phyloP scores from a whole-genome alignment of 257 asterid species.

The Lavandula angustifolia region DNA sequence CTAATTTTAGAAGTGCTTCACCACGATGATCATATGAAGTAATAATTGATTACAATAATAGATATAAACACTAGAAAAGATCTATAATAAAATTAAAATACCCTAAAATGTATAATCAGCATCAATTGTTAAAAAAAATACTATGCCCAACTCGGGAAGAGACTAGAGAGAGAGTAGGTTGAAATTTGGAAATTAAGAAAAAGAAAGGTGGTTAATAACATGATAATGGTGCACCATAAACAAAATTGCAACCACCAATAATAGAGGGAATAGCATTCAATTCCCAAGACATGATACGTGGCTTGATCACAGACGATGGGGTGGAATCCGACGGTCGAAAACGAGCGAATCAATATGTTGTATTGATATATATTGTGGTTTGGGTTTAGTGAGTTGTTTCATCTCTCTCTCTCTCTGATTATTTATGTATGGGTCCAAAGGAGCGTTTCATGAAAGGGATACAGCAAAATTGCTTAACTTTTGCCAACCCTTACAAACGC shows the following conservation, averaged over 20 bases:
- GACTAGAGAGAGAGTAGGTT: too few relatives aligned
- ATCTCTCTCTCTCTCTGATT: slow-evolving; percentile 3
- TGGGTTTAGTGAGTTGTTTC: slow-evolving; percentile 19
- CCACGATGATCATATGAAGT: too few relatives aligned
- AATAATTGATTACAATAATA: too few relatives aligned
- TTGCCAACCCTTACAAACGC: background rate
- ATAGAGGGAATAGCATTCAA: slow-evolving; percentile 47
- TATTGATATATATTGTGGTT: slow-evolving; percentile 10
- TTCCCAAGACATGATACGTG: slow-evolving; percentile 27
- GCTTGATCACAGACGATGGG: slow-evolving; percentile 17
- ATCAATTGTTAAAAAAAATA: too few relatives aligned
- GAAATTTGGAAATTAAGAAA: background rate
- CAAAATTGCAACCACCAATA: slow-evolving; percentile 35
- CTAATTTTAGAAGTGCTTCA: too few relatives aligned
- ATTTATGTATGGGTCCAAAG: slow-evolving; percentile 4
- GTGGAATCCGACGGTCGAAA: slow-evolving; percentile 26
- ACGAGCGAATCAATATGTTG: background rate
- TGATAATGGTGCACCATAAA: slow-evolving; percentile 21
- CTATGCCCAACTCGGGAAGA: too few relatives aligned
- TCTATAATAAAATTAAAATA: too few relatives aligned
- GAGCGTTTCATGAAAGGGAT: slow-evolving; percentile 24
- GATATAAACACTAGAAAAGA: too few relatives aligned
- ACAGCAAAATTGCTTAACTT: slow-evolving; percentile 1
- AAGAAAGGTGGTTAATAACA: background rate
- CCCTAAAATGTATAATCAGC: too few relatives aligned